phyloP scores from a whole-genome alignment of 2,329 filamentous ascomycete genomes.

The Fusarium sp. region DNA sequence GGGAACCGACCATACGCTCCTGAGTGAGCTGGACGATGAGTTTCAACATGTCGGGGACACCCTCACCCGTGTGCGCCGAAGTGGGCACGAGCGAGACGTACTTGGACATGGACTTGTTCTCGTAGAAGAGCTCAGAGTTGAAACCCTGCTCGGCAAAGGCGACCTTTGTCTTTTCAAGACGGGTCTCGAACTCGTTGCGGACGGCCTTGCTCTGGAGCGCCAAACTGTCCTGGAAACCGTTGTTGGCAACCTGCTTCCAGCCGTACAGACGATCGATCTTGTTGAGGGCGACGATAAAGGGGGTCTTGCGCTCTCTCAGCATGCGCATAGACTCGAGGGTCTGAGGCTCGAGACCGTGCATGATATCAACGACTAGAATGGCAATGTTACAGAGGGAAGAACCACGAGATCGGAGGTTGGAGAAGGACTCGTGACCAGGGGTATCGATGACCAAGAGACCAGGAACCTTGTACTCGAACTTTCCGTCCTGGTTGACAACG shows the following conservation, averaged over 20 bases:
- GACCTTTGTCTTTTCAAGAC: slow-evolving; percentile 89
- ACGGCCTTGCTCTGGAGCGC: slow-evolving; percentile 91
- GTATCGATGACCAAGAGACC: slow-evolving; percentile 98
- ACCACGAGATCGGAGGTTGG: slow-evolving; percentile 94
- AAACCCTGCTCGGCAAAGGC: slow-evolving; percentile 97
- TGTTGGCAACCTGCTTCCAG: slow-evolving; percentile 99
- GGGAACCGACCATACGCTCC: slow-evolving; percentile 94
- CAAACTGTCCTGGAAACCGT: slow-evolving; percentile 94
- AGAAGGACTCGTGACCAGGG: slow-evolving; percentile 99
- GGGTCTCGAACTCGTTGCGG: slow-evolving; percentile 92
- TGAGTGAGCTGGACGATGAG: slow-evolving; percentile 91
- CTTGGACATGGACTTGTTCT: slow-evolving; percentile 97
- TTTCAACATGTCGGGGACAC: slow-evolving; percentile 98
- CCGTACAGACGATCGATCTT: slow-evolving; percentile 99
- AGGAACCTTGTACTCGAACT: slow-evolving; percentile 96
- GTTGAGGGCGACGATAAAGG: slow-evolving; percentile 98
- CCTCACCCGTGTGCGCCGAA: slow-evolving; percentile 97
- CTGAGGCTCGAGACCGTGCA: slow-evolving; percentile 98
- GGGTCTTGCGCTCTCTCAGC: slow-evolving; percentile 91
- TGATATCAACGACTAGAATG: slow-evolving; percentile 98
- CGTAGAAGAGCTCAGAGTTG: slow-evolving; percentile 95
- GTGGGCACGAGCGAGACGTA: slow-evolving; percentile 97
- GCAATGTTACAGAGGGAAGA: slow-evolving; percentile 99
- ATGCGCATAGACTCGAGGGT: slow-evolving; percentile 97
- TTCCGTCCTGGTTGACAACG: slow-evolving; percentile 90